Evolutionary conservation across 73 alveolate species (phyloP).

Genomic region (Blepharisma stoltei): DNA sequence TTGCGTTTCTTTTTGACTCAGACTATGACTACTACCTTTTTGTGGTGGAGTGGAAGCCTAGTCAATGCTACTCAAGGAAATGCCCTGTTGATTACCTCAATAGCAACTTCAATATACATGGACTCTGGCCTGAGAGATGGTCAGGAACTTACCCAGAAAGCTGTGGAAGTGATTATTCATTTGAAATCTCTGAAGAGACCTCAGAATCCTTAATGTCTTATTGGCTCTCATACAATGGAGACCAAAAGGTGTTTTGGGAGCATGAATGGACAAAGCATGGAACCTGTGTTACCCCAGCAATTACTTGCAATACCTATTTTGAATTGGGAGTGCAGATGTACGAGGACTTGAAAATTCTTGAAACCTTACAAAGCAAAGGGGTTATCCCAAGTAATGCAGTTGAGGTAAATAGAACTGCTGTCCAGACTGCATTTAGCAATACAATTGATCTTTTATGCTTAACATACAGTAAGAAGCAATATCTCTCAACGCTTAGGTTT

Average conservation of each 20-base stretch:
- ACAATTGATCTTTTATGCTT: background rate
- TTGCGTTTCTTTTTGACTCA: background rate
- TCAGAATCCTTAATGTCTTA: background rate
- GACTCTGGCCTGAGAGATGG: conserved; percentile 16
- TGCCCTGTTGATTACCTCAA: background rate
- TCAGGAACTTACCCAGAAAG: background rate
- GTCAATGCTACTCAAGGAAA: background rate
- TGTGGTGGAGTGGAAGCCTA: conserved; percentile 7
- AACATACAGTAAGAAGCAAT: background rate
- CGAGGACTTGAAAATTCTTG: background rate
- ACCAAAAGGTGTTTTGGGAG: background rate
- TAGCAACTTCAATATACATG: background rate
- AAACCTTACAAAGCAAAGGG: background rate
- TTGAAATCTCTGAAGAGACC: background rate
- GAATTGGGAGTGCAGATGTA: background rate
- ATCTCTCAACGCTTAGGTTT: background rate
- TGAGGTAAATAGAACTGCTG: background rate
- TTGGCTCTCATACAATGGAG: background rate
- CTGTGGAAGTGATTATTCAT: background rate
- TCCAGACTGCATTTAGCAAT: background rate
- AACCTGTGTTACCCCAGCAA: background rate
- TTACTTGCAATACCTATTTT: background rate
- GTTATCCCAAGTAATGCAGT: conserved; percentile 7
- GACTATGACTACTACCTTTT: background rate
- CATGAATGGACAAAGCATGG: conserved; percentile 4